phyloP scores from a whole-genome alignment of 139 green algal species.

The Micractinium conductrix region DNA sequence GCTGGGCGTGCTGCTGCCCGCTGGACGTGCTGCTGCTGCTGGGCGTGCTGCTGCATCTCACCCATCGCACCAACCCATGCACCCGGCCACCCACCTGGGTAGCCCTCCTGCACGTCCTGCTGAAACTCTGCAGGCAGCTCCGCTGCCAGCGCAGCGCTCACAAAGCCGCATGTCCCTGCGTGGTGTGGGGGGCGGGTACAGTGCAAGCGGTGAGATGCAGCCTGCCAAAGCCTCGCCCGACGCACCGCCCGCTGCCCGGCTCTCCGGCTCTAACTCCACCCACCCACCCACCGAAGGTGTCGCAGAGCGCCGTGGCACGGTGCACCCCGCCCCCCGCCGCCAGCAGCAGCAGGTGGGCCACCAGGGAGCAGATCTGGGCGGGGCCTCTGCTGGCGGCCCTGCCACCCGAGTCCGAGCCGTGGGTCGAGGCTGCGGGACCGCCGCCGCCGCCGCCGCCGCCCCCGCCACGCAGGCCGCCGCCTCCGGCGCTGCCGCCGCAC shows the following conservation, averaged over 20 bases:
- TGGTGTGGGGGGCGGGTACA: neutral
- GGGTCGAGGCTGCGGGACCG: too few relatives aligned
- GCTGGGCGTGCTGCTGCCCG: too few relatives aligned
- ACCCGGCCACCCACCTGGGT: neutral
- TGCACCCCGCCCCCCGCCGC: conserved; percentile 29
- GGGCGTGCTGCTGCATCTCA: too few relatives aligned
- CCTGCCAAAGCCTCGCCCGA: neutral
- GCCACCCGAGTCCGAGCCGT: too few relatives aligned
- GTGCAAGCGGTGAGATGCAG: neutral
- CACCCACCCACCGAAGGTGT: conserved; percentile 65
- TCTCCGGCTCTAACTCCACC: neutral
- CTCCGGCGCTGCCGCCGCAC: too few relatives aligned
- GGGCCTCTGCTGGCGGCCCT: neutral
- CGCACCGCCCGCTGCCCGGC: neutral
- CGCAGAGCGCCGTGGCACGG: conserved; percentile 59
- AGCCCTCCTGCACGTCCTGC: conserved; percentile 45
- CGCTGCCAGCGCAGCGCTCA: conserved; percentile 47
- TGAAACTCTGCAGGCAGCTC: conserved; percentile 53
- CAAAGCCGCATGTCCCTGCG: conserved; percentile 46
- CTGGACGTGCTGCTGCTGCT: too few relatives aligned
- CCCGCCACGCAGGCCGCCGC: too few relatives aligned
- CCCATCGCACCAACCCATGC: too few relatives aligned
- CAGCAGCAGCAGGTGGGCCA: conserved; percentile 73
- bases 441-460: too few relatives aligned
- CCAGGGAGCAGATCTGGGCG: conserved; percentile 51